A percentile compares a stretch with the other conserved stretches of the same genome.
phyloP scores from a whole-genome alignment of 1,139 yeast species.

The Yamadazyma jaroonii region DNA sequence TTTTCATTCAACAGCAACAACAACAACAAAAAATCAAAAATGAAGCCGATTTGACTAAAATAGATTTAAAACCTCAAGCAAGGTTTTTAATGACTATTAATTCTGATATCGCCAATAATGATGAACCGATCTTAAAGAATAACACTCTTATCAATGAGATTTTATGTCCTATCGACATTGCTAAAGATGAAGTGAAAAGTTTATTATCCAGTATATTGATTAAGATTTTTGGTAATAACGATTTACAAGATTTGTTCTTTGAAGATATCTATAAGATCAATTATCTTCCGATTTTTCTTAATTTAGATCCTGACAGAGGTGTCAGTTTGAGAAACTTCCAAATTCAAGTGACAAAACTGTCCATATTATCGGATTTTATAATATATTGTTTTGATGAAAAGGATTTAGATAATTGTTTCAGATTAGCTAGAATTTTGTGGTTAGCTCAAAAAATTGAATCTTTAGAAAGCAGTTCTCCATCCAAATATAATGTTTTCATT shows the following conservation, averaged over 20 bases:
- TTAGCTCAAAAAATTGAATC: constrained; percentile 43
- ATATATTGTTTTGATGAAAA: constrained; percentile 51
- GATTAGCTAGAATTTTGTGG: constrained; percentile 50
- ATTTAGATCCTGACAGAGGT: constrained; percentile 65
- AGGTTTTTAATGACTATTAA: constrained; percentile 54
- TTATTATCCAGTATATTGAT: constrained; percentile 20
- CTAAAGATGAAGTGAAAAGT: constrained; percentile 30
- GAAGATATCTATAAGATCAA: constrained; percentile 45
- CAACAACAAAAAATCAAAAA: constrained; percentile 6
- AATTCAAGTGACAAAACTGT: constrained; percentile 70
- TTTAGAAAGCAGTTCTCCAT: constrained; percentile 1
- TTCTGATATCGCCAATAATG: constrained; percentile 7
- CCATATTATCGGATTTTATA: constrained; percentile 65
- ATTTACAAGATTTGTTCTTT: constrained; percentile 21
- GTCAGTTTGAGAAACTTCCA: constrained; percentile 73
- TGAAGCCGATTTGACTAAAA: background rate
- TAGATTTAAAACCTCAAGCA: constrained; percentile 12
- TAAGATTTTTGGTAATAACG: constrained; percentile 15
- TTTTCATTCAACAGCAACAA: constrained; percentile 31
- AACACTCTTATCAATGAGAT: constrained; percentile 61
- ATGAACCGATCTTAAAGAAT: constrained; percentile 47
- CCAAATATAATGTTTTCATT: constrained; percentile 17
- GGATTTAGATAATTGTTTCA: constrained; percentile 19
- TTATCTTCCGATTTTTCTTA: constrained; percentile 50
- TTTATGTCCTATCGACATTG: constrained; percentile 45